Evolutionary conservation across 169 alveolate species (phyloP), one percentile per base, ranked within the genome.

Genomic region (Plasmodium relictum): DNA sequence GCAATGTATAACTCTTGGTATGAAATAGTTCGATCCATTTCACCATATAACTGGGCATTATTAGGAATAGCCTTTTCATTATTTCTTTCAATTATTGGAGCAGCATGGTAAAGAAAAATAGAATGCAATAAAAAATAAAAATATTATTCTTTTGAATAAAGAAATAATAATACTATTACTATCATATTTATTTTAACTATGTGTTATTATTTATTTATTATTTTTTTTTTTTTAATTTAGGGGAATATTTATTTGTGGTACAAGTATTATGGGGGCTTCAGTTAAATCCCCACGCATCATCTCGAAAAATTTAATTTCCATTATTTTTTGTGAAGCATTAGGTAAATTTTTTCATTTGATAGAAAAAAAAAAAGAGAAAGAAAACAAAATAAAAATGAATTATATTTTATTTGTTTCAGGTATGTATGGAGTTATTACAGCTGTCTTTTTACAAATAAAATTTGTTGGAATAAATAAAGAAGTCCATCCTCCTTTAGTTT

Each of bases 241-340:
- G 98, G 99, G 99, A 22, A 98, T 99, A 31, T 98, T 97, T 92
- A 96, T 98, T 58, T 97, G 99, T 42, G 99, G 99, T 8, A 96
- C 98, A 74, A 95, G 99, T 71, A 93, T 99, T 26, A 96, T 98
- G 61, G 99, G 99, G 3, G 99, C 99, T 20, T 98, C 99, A 37
- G 98, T 99, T 73, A 98, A 98, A 94, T 97, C 99, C 62, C 99
- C 99, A 18, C 97, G 99, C 88, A 98, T 99, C 71, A 98, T 99
- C 69, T 97, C 99, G 31, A 99, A 99, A 96, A 99, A 98, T 94
- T 92, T 99, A 74, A 98, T 99, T 52, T 96, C 99, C 63, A 97
- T 99, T 69, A 99, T 98, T 90, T 99, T 99, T 94, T 99, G 99
- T 94, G 99, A 99, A 91, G 99, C 99, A 31, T 98, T 98, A 14